Evolutionary conservation across 345 rosid species (phyloP).

Genomic region (Boechera stricta): DNA sequence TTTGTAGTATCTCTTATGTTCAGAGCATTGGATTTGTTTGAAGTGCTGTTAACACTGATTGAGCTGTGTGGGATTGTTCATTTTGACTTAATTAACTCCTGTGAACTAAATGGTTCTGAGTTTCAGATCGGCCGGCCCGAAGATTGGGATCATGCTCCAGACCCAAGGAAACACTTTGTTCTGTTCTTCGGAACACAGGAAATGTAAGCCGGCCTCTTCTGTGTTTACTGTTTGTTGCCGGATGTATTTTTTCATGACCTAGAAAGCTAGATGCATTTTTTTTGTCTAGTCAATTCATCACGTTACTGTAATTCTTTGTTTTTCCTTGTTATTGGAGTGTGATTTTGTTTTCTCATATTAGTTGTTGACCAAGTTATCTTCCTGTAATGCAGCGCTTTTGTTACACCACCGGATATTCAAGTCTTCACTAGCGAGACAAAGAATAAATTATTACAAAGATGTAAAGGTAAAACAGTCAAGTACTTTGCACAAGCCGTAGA

Average conservation of each 20-base stretch:
- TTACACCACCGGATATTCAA: constrained; percentile 81
- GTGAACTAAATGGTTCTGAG: constrained; percentile 42
- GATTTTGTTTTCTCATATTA: constrained; percentile 17
- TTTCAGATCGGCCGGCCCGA: constrained; percentile 88
- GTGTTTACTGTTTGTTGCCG: constrained; percentile 21
- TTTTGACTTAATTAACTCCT: constrained; percentile 8
- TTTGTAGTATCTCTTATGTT: constrained; percentile 4
- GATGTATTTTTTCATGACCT: constrained; percentile 12
- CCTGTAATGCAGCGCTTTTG: constrained; percentile 71
- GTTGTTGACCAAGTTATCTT: constrained; percentile 37
- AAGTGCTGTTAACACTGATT: neutral
- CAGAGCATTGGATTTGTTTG: neutral
- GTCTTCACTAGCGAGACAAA: constrained; percentile 78
- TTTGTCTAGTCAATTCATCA: neutral
- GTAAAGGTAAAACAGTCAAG: constrained; percentile 76
- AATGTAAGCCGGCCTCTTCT: constrained; percentile 64
- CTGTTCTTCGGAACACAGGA: constrained; percentile 87
- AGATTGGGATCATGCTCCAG: constrained; percentile 73
- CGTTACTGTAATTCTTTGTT: constrained; percentile 21
- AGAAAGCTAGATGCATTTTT: constrained; percentile 4
- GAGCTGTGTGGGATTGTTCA: constrained; percentile 19
- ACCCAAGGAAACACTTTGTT: constrained; percentile 85
- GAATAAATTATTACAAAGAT: constrained; percentile 63
- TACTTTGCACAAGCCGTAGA: constrained; percentile 79
- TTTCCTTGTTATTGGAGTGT: constrained; percentile 21